These are phyloP conservation scores for Tylopilus cervinicoccineus DNA, from an alignment of 768 basidiomycete genomes.

Conservation along the genomic window DNA sequence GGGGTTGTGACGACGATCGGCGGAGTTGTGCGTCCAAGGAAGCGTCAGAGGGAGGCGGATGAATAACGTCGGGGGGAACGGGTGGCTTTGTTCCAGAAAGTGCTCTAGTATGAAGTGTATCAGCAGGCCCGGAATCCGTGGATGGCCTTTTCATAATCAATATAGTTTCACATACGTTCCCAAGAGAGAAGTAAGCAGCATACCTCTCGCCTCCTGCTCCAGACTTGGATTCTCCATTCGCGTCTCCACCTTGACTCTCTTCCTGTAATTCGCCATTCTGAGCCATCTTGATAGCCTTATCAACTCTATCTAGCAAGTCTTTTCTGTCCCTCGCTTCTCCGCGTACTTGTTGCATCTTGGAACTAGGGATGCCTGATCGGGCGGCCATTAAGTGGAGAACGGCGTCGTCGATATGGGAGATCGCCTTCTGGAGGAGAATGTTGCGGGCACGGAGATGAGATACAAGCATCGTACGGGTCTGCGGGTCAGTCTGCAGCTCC, in stretches of 20 bases:
- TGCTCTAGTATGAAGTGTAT: background rate
- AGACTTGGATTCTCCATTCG: background rate
- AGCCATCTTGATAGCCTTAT: slow-evolving; percentile 29
- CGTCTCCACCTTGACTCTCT: slow-evolving; percentile 1
- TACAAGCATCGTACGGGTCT: slow-evolving; percentile 19
- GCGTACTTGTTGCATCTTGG: slow-evolving; percentile 30
- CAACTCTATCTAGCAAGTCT: slow-evolving; percentile 28
- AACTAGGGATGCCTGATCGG: slow-evolving; percentile 29
- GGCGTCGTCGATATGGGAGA: slow-evolving; percentile 30
- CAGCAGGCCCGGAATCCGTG: slow-evolving; percentile 1
- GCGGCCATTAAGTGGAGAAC: slow-evolving; percentile 29
- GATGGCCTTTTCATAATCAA: slow-evolving; percentile 12
- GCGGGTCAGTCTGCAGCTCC: slow-evolving; percentile 9
- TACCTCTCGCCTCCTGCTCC: slow-evolving; percentile 14
- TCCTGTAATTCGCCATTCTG: slow-evolving; percentile 13
- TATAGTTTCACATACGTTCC: slow-evolving; percentile 5
- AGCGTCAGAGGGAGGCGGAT: slow-evolving; percentile 4
- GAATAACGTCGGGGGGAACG: background rate
- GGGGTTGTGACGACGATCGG: slow-evolving; percentile 29
- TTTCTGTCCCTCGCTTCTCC: slow-evolving; percentile 30
- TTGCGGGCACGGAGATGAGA: slow-evolving; percentile 29
- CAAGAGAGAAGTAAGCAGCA: background rate
- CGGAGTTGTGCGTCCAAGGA: slow-evolving; percentile 21
- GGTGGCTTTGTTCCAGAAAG: slow-evolving; percentile 4
- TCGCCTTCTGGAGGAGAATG: slow-evolving; percentile 30